Conservation (phyloP, 768 basidiomycete species). For the Rhizopogon roseolus region DNA sequence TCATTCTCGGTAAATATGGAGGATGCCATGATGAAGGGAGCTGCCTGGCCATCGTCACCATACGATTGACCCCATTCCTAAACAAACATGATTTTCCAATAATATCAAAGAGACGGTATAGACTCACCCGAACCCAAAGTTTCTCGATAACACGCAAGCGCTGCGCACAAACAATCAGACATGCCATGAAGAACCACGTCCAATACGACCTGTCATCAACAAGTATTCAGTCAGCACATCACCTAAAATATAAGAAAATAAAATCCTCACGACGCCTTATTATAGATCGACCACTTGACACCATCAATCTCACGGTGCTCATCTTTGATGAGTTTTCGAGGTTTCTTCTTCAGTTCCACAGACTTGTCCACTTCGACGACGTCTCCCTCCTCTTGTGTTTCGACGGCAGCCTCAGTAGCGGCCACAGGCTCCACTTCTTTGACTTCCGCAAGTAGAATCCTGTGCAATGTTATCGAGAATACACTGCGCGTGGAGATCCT, state of each 20-base stretch:
- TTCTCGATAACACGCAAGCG: conserved; percentile 22
- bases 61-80: conserved; percentile 27
- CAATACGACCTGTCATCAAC: conserved; percentile 22
- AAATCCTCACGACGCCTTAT: conserved; percentile 53
- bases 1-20: conserved; percentile 23
- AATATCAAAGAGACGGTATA: neutral
- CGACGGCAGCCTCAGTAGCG: conserved; percentile 9
- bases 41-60: neutral
- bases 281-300: conserved; percentile 74
- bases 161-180: conserved; percentile 21
- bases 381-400: conserved; percentile 1
- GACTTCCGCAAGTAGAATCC: conserved; percentile 48
- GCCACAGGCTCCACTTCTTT: conserved; percentile 38
- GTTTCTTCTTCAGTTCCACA: conserved; percentile 42
- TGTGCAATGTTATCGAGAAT: conserved; percentile 59
- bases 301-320: conserved; percentile 78
- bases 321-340: conserved; percentile 72
- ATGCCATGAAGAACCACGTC: conserved; percentile 20
- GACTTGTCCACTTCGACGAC: neutral
- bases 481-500: conserved; percentile 58
- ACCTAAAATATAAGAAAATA: neutral
- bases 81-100: neutral
- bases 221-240: neutral
- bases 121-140: conserved; percentile 24
- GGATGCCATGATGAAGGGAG: conserved; percentile 16